Evolutionary conservation across 2,329 filamentous ascomycete species (phyloP).

Genomic region (Herpotrichia juniperi): DNA sequence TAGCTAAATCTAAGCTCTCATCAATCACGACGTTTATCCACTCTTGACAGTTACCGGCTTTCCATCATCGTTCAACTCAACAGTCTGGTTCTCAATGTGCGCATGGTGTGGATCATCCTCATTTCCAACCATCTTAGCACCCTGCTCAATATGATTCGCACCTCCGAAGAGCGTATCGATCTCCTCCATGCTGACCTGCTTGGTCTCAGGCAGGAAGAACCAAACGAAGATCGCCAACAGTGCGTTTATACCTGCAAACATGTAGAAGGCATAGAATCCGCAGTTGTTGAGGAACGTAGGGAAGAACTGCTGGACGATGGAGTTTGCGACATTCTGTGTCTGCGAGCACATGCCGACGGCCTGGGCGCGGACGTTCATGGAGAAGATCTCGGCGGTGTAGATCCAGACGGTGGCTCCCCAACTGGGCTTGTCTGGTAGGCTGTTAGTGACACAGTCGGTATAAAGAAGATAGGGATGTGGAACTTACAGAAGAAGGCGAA

Average conservation of each 20-base stretch:
- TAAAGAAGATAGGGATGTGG: neutral
- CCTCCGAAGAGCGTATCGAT: slow-evolving; percentile 63
- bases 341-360: slow-evolving; percentile 70
- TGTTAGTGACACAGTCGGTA: slow-evolving; percentile 30
- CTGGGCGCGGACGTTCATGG: slow-evolving; percentile 74
- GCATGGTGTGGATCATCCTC: slow-evolving; percentile 43
- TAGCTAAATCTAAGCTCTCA: no score
- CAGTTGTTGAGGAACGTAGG: slow-evolving; percentile 68
- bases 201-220: slow-evolving; percentile 52
- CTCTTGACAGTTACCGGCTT: slow-evolving; percentile 16
- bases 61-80: slow-evolving; percentile 23
- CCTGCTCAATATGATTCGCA: slow-evolving; percentile 62
- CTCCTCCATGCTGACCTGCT: slow-evolving; percentile 59
- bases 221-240: slow-evolving; percentile 49
- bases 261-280: slow-evolving; percentile 62
- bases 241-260: slow-evolving; percentile 58
- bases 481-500: slow-evolving; percentile 67
- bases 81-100: slow-evolving; percentile 27
- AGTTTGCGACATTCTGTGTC: slow-evolving; percentile 66
- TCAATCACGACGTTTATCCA: neutral
- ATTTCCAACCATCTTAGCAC: slow-evolving; percentile 55
- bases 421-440: slow-evolving; percentile 64
- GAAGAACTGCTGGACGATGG: slow-evolving; percentile 74
- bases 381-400: slow-evolving; percentile 72
- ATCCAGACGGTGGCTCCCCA: slow-evolving; percentile 76